These are phyloP conservation scores for Apiotrichum montevideense DNA, from an alignment of 1,284 basidiomycete genomes.

Conservation along the genomic window DNA sequence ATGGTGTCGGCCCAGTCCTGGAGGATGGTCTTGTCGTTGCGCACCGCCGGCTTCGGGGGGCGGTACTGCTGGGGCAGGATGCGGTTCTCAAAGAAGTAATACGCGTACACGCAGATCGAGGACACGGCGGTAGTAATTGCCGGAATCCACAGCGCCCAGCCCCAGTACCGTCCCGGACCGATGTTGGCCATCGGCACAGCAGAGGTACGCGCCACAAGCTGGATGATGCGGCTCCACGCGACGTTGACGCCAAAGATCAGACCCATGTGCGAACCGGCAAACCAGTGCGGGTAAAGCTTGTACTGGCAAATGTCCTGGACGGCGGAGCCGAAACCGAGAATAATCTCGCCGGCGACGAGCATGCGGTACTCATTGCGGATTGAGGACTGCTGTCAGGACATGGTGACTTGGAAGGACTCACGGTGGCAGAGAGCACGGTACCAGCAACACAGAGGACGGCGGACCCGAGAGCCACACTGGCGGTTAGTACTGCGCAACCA, in stretches of 20 bases:
- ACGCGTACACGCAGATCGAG: conserved; percentile 20
- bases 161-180: conserved; percentile 26
- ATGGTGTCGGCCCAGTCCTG: conserved; percentile 6
- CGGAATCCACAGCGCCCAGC: conserved; percentile 37
- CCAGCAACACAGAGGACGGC: conserved; percentile 3
- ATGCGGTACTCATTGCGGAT: too few species aligned
- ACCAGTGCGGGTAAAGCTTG: conserved; percentile 42
- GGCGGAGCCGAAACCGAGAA: neutral
- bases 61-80: conserved; percentile 17
- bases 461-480: neutral
- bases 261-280: conserved; percentile 28
- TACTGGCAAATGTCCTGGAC: conserved; percentile 24
- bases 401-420: conserved; percentile 10
- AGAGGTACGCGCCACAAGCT: conserved; percentile 26
- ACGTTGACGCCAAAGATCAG: conserved; percentile 35
- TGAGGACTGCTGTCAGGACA: too few species aligned
- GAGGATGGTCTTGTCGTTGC: conserved; percentile 6
- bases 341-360: too few species aligned
- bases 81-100: conserved; percentile 39
- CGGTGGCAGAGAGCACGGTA: conserved; percentile 1
- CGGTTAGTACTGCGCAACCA: neutral
- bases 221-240: conserved; percentile 32
- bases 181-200: conserved; percentile 35
- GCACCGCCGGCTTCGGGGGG: conserved; percentile 6
- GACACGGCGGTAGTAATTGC: conserved; percentile 3